Evolutionary conservation across 202 grass and related monocot species (phyloP), one percentile per base, ranked within the genome.

Genomic region (Elaeis oleifera): DNA sequence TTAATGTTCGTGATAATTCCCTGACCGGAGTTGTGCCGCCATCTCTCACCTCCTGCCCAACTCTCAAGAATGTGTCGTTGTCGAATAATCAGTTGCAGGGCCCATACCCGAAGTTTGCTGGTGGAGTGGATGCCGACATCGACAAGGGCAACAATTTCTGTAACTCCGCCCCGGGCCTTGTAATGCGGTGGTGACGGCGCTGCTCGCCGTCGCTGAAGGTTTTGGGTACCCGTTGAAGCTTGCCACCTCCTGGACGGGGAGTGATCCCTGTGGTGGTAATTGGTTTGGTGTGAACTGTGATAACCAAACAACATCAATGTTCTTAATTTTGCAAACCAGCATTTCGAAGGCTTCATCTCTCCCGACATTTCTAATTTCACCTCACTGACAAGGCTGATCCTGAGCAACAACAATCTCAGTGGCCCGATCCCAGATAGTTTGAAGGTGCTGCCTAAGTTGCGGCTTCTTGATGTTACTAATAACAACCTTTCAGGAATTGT

Each of bases 81-180:
- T 76, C 94, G 15, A 92, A 97, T 52, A 97, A 97, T 76, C n/a
- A 63, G 60, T 74, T 97, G 61, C 94, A 97, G 81, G 94, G 94
- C 18, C 82, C 81, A 5, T 70, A 50, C 58, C 88, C 82, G 5
- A 14, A n/a, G 18, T 89, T 86, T 19, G 39, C 59, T 1, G 22
- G 14, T 4, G 22, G 18, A 18, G 74, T 78, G 5, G 19, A 6
- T 4, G 58, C 57, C 15, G 88, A 92, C 22, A 52, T 89, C 44
- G 50, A 5, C 57, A 51, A 16, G 9, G 82, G 82, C 54, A 97
- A 91, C 53, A 64, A 63, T 4, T 97, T 84, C 77, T 97, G 94
- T 65, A 63, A 24, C 24, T 13, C 60, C 2, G 61, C 39, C 17
- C 61, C 18, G 75, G 65, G 44, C 80, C 79, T 1, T 97, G 94